Evolutionary conservation across 2,329 filamentous ascomycete genomes (phyloP).

Genomic region (Neonectria hederae): DNA sequence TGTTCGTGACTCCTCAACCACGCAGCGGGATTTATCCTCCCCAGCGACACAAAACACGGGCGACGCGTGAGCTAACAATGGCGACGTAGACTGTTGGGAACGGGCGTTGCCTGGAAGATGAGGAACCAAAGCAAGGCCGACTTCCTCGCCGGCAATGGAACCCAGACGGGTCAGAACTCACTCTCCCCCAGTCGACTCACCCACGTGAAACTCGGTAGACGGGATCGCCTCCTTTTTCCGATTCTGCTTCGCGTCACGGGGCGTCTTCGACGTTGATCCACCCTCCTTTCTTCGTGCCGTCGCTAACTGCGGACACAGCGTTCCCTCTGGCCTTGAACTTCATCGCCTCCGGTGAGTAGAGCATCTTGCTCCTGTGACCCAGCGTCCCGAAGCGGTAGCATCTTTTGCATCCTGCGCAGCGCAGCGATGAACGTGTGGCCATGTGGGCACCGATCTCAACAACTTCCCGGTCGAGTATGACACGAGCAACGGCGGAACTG

Average conservation of each 20-base stretch:
- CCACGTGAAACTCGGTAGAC: constrained; percentile 11
- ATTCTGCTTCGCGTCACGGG: constrained; percentile 8
- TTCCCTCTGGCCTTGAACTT: constrained; percentile 87
- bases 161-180: constrained; percentile 77
- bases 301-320: constrained; percentile 61
- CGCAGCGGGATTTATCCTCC: not conserved
- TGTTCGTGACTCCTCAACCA: constrained; percentile 62
- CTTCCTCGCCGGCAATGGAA: constrained; percentile 80
- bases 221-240: not conserved
- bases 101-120: constrained; percentile 65
- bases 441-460: not conserved
- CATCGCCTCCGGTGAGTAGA: constrained; percentile 89
- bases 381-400: constrained; percentile 70
- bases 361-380: constrained; percentile 40
- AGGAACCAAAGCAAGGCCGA: constrained; percentile 73
- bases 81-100: constrained; percentile 68
- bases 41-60: no score
- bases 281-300: not conserved
- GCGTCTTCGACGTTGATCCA: constrained; percentile 1
- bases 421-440: constrained; percentile 7
- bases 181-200: constrained; percentile 10
- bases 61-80: constrained; percentile 28
- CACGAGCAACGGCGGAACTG: constrained; percentile 30
- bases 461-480: constrained; percentile 31
- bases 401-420: constrained; percentile 25